Percentiles rank a stretch among this genome's conserved stretches.
phyloP scores from a whole-genome alignment of 495 filamentous ascomycete genomes.

The Penicillium tannophilum region DNA sequence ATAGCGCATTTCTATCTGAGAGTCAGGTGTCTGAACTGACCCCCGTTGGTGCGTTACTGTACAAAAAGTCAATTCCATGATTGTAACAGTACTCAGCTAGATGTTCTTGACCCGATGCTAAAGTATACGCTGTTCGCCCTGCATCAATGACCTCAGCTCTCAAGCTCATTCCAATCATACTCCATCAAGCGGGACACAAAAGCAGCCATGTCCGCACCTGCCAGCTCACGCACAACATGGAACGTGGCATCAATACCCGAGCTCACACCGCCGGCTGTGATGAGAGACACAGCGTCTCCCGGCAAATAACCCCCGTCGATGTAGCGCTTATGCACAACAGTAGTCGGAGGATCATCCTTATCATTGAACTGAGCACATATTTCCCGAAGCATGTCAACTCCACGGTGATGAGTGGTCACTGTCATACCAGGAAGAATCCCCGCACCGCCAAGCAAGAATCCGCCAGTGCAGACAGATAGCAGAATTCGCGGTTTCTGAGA shows the following conservation, averaged over 20 bases:
- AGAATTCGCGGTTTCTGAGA: conserved; percentile 51
- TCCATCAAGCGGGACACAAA: conserved; percentile 71
- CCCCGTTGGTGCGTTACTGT: neutral
- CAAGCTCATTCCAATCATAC: conserved; percentile 59
- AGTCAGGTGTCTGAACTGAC: neutral
- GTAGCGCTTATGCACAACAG: conserved; percentile 76
- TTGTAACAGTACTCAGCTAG: neutral
- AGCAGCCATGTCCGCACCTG: conserved; percentile 64
- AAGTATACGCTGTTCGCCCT: neutral
- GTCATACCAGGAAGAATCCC: conserved; percentile 72
- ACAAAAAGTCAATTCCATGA: neutral
- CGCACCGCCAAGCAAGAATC: conserved; percentile 68
- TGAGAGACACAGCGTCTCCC: conserved; percentile 69
- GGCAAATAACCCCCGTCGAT: conserved; percentile 66
- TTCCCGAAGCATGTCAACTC: conserved; percentile 68
- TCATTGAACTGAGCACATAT: conserved; percentile 48
- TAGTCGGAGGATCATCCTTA: conserved; percentile 56
- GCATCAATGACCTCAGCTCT: neutral
- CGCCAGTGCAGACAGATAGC: conserved; percentile 75
- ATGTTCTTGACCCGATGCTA: neutral
- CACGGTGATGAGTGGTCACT: conserved; percentile 71
- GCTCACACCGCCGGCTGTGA: conserved; percentile 75
- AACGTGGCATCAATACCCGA: conserved; percentile 77
- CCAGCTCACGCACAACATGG: conserved; percentile 75
- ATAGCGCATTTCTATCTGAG: neutral